Evolutionary conservation across 1,284 basidiomycete genomes (phyloP).

Genomic region (Ustilago tritici): DNA sequence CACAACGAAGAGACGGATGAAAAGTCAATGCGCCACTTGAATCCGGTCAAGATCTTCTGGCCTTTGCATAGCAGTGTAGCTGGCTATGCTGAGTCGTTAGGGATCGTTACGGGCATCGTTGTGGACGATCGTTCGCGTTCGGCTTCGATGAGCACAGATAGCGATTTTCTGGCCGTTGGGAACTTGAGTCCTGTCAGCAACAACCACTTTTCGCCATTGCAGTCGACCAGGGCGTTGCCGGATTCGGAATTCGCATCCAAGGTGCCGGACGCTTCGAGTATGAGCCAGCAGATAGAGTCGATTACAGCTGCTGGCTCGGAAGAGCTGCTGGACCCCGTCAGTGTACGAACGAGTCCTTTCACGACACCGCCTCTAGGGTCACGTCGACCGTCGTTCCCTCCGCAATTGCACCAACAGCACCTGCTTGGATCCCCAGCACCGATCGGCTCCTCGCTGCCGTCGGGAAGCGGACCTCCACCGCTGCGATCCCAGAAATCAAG

Average conservation of each 20-base stretch:
- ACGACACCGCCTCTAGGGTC: conserved; percentile 39
- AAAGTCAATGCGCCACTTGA: conserved; percentile 42
- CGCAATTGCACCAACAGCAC: conserved; percentile 16
- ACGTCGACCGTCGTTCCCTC: conserved; percentile 23
- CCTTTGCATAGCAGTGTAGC: conserved; percentile 41
- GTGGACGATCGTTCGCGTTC: conserved; percentile 13
- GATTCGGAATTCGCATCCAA: conserved; percentile 36
- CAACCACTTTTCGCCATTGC: conserved; percentile 41
- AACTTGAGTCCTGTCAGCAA: conserved; percentile 32
- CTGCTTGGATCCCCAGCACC: conserved; percentile 46
- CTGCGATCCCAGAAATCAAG: conserved; percentile 24
- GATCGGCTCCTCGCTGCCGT: conserved; percentile 19
- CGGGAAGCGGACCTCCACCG: conserved; percentile 4
- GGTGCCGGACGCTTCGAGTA: conserved; percentile 24
- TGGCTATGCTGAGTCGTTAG: conserved; percentile 41
- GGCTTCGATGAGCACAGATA: conserved; percentile 33
- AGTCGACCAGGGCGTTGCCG: conserved; percentile 19
- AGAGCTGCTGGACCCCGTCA: conserved; percentile 24
- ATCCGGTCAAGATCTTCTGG: conserved; percentile 58
- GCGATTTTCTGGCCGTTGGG: conserved; percentile 19
- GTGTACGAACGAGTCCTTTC: conserved; percentile 24
- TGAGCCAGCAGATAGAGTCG: conserved; percentile 39
- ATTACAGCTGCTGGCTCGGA: conserved; percentile 32
- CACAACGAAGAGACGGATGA: conserved; percentile 43
- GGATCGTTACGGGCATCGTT: conserved; percentile 26